Conservation (phyloP, 345 rosid species). For the Bruguiera sexangula region DNA sequence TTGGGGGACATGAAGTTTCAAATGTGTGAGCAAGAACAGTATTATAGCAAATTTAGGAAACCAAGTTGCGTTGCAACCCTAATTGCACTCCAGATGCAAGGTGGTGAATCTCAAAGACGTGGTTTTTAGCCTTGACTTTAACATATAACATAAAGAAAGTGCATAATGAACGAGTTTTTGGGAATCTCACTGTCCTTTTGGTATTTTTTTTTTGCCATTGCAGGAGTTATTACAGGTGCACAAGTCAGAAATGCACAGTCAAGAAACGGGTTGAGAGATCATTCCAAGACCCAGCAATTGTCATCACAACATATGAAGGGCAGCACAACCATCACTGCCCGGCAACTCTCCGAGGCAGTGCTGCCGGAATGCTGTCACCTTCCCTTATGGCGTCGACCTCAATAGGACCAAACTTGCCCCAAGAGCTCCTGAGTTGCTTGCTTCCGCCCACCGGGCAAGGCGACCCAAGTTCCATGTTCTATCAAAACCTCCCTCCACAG, state of each 20-base stretch:
- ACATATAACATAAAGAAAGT: not conserved
- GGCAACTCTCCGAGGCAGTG: constrained; percentile 61
- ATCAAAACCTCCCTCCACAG: constrained; percentile 9
- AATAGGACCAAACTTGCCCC: constrained; percentile 19
- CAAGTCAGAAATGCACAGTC: constrained; percentile 77
- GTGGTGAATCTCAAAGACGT: not conserved
- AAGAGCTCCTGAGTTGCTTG: constrained; percentile 12
- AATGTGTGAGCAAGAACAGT: no score
- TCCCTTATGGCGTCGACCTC: constrained; percentile 26
- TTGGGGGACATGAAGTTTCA: no score
- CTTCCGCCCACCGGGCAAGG: constrained; percentile 27
- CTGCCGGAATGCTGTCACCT: constrained; percentile 42
- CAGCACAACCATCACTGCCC: constrained; percentile 84
- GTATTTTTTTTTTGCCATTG: not conserved
- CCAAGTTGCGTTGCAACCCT: not conserved
- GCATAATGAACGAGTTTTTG: not conserved
- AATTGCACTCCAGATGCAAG: not conserved
- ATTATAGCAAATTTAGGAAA: no score
- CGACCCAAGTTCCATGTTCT: constrained; percentile 19
- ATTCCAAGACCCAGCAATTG: constrained; percentile 73
- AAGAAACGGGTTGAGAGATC: constrained; percentile 93
- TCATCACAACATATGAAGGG: constrained; percentile 89
- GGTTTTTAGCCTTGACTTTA: not conserved
- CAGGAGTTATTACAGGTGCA: constrained; percentile 96
- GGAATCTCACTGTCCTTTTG: not conserved